A percentile compares a stretch with the other conserved stretches of the same genome.
These are phyloP conservation scores for Pseudogymnoascus sp. DNA, from an alignment of 2,329 filamentous ascomycete species.

Conservation along the genomic window DNA sequence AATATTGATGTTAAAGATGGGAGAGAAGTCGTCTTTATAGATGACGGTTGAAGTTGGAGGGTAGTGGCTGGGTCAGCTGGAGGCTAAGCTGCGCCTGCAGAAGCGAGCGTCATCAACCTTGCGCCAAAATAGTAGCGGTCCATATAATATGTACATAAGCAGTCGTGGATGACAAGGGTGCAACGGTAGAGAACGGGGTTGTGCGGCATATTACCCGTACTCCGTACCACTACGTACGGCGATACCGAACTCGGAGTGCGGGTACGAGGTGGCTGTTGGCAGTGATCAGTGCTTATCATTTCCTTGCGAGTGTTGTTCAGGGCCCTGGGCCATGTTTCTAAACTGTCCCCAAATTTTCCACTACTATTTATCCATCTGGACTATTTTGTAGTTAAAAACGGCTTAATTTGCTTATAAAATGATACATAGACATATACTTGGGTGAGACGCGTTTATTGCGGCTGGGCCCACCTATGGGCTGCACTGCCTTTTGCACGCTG, in stretches of 20 bases:
- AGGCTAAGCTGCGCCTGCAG: slow-evolving; percentile 3
- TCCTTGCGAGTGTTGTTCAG: not conserved
- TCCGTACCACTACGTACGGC: not conserved
- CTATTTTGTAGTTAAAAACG: not conserved
- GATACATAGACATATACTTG: not conserved
- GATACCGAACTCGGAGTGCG: not conserved
- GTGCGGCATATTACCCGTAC: not conserved
- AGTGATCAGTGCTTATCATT: not conserved
- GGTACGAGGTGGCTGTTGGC: not conserved
- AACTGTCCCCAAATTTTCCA: not conserved
- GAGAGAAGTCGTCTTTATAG: not conserved
- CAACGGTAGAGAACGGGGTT: not conserved
- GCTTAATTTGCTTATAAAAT: not conserved
- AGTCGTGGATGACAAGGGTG: not conserved
- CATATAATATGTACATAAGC: not conserved
- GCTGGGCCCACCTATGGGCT: not conserved
- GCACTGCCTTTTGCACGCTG: no score
- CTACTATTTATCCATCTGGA: not conserved
- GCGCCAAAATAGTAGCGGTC: not conserved
- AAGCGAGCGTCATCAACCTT: slow-evolving; percentile 1
- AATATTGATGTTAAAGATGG: not conserved
- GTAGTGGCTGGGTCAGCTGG: slow-evolving; percentile 5
- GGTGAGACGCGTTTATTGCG: not conserved
- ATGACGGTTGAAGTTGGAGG: not conserved
- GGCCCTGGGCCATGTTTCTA: not conserved